Evolutionary conservation across 2,329 filamentous ascomycete species (phyloP).

Genomic region (Colletotrichum kahawae): DNA sequence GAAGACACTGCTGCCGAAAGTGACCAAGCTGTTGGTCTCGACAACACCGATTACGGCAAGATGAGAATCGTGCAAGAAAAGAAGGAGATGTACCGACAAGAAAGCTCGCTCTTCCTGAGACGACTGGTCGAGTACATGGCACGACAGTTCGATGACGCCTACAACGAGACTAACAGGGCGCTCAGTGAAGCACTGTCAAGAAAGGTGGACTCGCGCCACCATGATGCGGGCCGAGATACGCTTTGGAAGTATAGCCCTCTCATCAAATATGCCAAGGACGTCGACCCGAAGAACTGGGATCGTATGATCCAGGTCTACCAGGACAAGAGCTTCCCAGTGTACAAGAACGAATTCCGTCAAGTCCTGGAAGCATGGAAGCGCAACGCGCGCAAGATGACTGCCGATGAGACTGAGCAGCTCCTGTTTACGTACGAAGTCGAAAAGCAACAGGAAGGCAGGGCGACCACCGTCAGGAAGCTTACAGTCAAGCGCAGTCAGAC

Average conservation of each 20-base stretch:
- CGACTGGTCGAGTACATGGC: constrained; percentile 84
- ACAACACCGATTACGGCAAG: constrained; percentile 76
- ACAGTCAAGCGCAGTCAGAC: constrained; percentile 96
- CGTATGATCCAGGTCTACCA: constrained; percentile 82
- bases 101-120: constrained; percentile 78
- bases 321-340: constrained; percentile 75
- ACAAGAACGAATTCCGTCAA: constrained; percentile 81
- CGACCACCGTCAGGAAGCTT: constrained; percentile 82
- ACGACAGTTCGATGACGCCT: constrained; percentile 77
- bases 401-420: constrained; percentile 76
- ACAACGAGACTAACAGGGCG: constrained; percentile 71
- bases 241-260: constrained; percentile 90
- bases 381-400: constrained; percentile 74
- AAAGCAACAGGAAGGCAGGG: constrained; percentile 81
- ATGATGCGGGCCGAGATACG: constrained; percentile 72
- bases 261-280: constrained; percentile 86
- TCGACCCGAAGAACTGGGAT: constrained; percentile 83
- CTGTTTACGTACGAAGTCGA: constrained; percentile 87
- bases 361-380: constrained; percentile 81
- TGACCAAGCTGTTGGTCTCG: constrained; percentile 40
- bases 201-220: constrained; percentile 74
- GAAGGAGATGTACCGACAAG: constrained; percentile 83
- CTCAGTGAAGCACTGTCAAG: constrained; percentile 65
- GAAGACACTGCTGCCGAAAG: constrained; percentile 51
- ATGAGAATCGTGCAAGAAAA: constrained; percentile 97